Evolutionary conservation across 306 rosid species (phyloP).

Genomic region (Geum urbanum): DNA sequence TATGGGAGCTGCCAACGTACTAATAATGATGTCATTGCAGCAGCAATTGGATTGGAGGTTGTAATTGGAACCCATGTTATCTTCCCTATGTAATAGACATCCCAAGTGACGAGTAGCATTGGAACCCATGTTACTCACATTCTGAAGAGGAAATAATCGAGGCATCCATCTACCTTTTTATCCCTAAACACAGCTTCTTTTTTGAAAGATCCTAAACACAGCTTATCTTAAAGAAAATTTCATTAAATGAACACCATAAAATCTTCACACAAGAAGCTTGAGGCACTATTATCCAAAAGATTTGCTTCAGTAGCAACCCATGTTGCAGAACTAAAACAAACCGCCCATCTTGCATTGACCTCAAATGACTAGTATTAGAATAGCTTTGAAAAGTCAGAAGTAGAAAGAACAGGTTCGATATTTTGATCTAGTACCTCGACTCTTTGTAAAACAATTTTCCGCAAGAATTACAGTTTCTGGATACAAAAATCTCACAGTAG

Average conservation of each 20-base stretch:
- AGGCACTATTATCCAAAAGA: neutral
- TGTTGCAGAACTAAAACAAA: slow-evolving; percentile 3
- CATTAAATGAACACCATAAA: neutral
- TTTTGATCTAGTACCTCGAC: neutral
- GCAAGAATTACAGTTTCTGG: slow-evolving; percentile 30
- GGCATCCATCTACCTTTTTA: neutral
- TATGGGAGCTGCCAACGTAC: neutral
- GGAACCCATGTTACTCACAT: neutral
- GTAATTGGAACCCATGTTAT: neutral
- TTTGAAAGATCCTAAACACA: neutral
- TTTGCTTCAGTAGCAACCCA: neutral
- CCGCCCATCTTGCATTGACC: slow-evolving; percentile 12
- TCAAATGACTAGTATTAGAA: neutral
- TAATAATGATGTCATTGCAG: neutral
- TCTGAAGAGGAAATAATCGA: neutral
- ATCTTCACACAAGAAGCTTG: neutral
- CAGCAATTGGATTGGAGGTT: neutral
- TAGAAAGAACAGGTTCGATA: neutral
- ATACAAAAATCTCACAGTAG: slow-evolving; percentile 20
- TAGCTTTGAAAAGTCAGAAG: neutral
- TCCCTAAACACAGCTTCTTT: neutral
- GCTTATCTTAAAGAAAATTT: neutral
- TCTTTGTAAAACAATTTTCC: slow-evolving; percentile 16
- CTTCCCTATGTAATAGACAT: neutral
- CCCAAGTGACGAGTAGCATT: neutral